These are phyloP conservation scores for Falciphora oryzae DNA, from an alignment of 2,329 filamentous ascomycete species.

Conservation along the genomic window DNA sequence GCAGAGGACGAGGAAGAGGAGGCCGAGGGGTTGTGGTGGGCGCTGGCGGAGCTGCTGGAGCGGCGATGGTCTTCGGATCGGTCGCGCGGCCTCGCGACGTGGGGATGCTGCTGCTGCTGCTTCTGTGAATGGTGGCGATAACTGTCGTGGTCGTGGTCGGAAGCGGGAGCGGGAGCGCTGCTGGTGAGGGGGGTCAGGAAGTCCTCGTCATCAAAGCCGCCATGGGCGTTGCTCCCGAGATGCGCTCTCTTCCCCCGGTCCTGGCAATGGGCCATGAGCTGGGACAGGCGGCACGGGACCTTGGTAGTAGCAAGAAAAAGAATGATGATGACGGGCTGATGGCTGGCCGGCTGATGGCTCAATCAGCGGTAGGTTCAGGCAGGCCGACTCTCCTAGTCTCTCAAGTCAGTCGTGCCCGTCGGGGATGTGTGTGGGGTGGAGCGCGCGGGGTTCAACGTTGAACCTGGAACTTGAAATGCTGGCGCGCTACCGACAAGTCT, in stretches of 20 bases:
- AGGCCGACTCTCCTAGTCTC: neutral
- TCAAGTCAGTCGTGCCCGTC: too few species aligned
- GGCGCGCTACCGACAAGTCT: neutral
- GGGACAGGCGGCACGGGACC: neutral
- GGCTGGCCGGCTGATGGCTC: too few species aligned
- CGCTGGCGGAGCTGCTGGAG: neutral
- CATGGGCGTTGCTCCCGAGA: slow-evolving; percentile 2
- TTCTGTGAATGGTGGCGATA: neutral
- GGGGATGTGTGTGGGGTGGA: neutral
- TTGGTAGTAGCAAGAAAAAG: neutral
- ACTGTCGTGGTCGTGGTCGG: neutral
- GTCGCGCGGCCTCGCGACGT: too few species aligned
- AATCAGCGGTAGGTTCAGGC: too few species aligned
- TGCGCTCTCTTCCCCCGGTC: slow-evolving; percentile 4
- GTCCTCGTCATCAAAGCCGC: slow-evolving; percentile 8
- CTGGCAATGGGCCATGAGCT: slow-evolving; percentile 8
- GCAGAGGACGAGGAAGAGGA: neutral
- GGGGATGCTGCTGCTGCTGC: neutral
- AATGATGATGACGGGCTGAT: too few species aligned
- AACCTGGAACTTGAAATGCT: neutral
- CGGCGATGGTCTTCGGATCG: too few species aligned
- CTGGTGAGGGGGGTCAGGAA: slow-evolving; percentile 1
- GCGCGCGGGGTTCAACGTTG: neutral
- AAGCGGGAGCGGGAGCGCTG: neutral
- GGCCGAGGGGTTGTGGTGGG: neutral